These are phyloP conservation scores for Verticillium alfalfae DNA, from an alignment of 2,329 filamentous ascomycete species.

Conservation along the genomic window DNA sequence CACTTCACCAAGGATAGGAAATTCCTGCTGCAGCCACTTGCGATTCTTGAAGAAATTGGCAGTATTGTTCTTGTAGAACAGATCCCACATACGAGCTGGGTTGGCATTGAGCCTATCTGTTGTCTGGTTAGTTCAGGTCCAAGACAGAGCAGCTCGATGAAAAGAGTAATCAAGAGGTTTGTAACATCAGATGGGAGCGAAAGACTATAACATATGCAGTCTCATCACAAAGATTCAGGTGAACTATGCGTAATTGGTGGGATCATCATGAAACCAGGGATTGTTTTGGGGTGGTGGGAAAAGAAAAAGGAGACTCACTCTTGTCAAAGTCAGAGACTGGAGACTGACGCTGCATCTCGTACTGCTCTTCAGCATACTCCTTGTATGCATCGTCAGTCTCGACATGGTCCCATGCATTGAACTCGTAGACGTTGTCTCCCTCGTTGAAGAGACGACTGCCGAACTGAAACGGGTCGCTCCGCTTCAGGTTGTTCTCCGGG, in stretches of 20 bases:
- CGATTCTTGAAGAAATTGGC: constrained; percentile 98
- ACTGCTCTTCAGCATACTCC: constrained; percentile 80
- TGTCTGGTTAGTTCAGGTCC: constrained; percentile 28
- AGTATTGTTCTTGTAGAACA: constrained; percentile 97
- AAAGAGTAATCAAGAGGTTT: constrained; percentile 2
- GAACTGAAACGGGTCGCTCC: constrained; percentile 91
- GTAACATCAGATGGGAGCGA: constrained; percentile 66
- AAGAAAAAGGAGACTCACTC: constrained; percentile 41
- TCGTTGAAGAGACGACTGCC: constrained; percentile 81
- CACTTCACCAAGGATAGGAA: constrained; percentile 76
- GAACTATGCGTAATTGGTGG: constrained; percentile 48
- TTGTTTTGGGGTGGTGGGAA: not conserved
- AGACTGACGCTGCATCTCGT: constrained; percentile 73
- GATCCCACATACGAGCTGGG: constrained; percentile 95
- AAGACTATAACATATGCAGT: constrained; percentile 53
- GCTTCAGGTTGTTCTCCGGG: constrained; percentile 70
- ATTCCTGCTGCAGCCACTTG: constrained; percentile 96
- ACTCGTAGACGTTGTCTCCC: constrained; percentile 87
- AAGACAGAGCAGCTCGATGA: not conserved
- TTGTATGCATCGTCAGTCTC: constrained; percentile 86
- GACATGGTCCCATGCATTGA: constrained; percentile 99
- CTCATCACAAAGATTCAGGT: constrained; percentile 54
- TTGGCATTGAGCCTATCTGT: constrained; percentile 78
- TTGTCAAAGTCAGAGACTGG: constrained; percentile 94
- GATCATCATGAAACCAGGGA: constrained; percentile 19